Percentiles rank a stretch among this genome's conserved stretches.
These are phyloP conservation scores for Vitis hybrid DNA, from an alignment of 177 flowering plant genomes.

Conservation along the genomic window DNA sequence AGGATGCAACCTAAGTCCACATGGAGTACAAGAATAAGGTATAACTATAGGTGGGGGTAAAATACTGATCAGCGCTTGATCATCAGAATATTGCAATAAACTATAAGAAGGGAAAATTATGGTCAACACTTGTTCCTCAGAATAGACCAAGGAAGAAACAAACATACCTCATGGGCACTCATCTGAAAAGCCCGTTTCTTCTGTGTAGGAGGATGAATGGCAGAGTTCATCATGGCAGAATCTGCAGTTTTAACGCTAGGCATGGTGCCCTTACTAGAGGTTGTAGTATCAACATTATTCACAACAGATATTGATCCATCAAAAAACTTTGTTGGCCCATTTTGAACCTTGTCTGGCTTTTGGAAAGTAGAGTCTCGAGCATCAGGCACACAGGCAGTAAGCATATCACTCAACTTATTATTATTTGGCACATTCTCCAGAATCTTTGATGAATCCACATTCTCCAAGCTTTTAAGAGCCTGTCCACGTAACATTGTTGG, in stretches of 20 bases:
- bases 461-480: slow-evolving; percentile 71
- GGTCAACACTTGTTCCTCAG: not conserved
- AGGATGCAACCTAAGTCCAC: no score
- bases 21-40: no score
- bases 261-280: slow-evolving; percentile 17
- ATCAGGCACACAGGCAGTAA: slow-evolving; percentile 10
- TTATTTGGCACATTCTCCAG: slow-evolving; percentile 29
- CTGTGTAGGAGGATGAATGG: slow-evolving; percentile 27
- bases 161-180: slow-evolving; percentile 90
- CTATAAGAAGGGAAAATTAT: no score
- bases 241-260: slow-evolving; percentile 19
- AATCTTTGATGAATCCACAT: slow-evolving; percentile 54
- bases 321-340: slow-evolving; percentile 28
- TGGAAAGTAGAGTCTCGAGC: slow-evolving; percentile 19
- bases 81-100: no score
- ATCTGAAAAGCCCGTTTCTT: slow-evolving; percentile 70
- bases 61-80: no score
- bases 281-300: slow-evolving; percentile 20
- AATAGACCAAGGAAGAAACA: not conserved
- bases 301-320: slow-evolving; percentile 15
- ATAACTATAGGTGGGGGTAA: no score
- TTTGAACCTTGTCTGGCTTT: slow-evolving; percentile 35
- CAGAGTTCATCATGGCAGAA: slow-evolving; percentile 16
- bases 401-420: slow-evolving; percentile 21
- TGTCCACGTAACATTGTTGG: slow-evolving; percentile 54